These are phyloP conservation scores for Sordariomycetes sp. DNA, from an alignment of 2,329 filamentous ascomycete genomes.

Conservation along the genomic window DNA sequence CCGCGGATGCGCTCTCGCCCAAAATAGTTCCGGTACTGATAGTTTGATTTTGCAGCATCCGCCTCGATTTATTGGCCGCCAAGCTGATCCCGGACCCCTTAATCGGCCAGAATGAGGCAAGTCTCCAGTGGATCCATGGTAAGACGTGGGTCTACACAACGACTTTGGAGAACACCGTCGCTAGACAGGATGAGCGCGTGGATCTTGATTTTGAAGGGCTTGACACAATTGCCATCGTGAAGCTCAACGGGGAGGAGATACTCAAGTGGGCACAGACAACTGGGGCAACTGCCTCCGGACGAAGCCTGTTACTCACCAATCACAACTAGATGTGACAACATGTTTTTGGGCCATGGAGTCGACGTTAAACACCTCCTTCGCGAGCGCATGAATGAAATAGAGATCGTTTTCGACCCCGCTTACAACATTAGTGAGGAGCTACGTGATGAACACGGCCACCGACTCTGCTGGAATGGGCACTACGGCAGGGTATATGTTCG, in stretches of 20 bases:
- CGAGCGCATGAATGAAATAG: slow-evolving; percentile 38
- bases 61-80: slow-evolving; percentile 51
- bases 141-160: slow-evolving; percentile 57
- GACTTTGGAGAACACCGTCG: slow-evolving; percentile 33
- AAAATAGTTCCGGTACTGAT: not conserved
- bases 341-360: slow-evolving; percentile 63
- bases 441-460: slow-evolving; percentile 44
- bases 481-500: slow-evolving; percentile 43
- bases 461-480: slow-evolving; percentile 56
- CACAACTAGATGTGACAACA: slow-evolving; percentile 44
- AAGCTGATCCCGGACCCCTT: slow-evolving; percentile 55
- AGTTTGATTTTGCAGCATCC: slow-evolving; percentile 30
- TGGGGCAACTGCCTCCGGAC: not conserved
- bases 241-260: slow-evolving; percentile 55
- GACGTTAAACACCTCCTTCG: slow-evolving; percentile 44
- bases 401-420: slow-evolving; percentile 52
- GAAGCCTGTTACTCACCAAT: not conserved
- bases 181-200: slow-evolving; percentile 25
- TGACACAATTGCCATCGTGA: slow-evolving; percentile 65
- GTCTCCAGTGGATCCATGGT: slow-evolving; percentile 65
- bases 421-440: slow-evolving; percentile 48
- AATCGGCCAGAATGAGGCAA: slow-evolving; percentile 60
- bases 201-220: slow-evolving; percentile 64
- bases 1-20: not conserved
- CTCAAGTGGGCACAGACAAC: slow-evolving; percentile 26